phyloP scores from a whole-genome alignment of 176 grass and related monocot genomes.

The Triticum dicoccoides region DNA sequence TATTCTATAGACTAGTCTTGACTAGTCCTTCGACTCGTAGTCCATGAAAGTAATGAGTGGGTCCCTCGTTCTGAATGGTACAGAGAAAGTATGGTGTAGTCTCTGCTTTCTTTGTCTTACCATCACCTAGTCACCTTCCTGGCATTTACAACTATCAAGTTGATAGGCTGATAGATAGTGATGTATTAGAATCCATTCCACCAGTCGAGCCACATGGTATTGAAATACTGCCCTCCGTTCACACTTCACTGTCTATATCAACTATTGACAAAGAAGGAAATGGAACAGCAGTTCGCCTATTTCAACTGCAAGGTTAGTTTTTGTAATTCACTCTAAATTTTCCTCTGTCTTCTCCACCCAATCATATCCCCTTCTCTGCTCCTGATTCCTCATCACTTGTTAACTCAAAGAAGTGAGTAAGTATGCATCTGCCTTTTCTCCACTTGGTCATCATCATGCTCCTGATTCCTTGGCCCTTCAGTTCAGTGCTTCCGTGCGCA shows the following conservation, averaged over 20 bases:
- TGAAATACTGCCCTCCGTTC: not conserved
- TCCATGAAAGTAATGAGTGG: not conserved
- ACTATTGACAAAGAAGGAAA: not conserved
- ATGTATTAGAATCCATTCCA: not conserved
- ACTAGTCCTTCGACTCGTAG: too few relatives aligned
- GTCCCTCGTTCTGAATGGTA: constrained; percentile 14
- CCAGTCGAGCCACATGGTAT: not conserved
- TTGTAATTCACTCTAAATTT: not conserved
- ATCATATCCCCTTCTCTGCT: not conserved
- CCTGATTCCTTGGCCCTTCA: not conserved
- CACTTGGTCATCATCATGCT: constrained; percentile 4
- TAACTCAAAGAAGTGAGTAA: not conserved
- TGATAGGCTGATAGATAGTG: not conserved
- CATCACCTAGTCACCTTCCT: too few relatives aligned
- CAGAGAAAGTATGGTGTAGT: too few relatives aligned
- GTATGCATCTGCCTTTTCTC: not conserved
- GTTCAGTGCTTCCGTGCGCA: not conserved
- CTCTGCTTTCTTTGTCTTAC: too few relatives aligned
- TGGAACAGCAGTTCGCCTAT: not conserved
- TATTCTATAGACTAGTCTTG: too few relatives aligned
- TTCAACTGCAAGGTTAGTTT: not conserved
- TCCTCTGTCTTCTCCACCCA: not conserved
- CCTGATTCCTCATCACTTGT: not conserved
- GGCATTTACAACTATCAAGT: not conserved
- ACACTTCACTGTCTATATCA: not conserved